Percentiles rank a stretch among this genome's conserved stretches.
These are phyloP conservation scores for Mrakia gelida DNA, from an alignment of 768 basidiomycete genomes.

Conservation along the genomic window DNA sequence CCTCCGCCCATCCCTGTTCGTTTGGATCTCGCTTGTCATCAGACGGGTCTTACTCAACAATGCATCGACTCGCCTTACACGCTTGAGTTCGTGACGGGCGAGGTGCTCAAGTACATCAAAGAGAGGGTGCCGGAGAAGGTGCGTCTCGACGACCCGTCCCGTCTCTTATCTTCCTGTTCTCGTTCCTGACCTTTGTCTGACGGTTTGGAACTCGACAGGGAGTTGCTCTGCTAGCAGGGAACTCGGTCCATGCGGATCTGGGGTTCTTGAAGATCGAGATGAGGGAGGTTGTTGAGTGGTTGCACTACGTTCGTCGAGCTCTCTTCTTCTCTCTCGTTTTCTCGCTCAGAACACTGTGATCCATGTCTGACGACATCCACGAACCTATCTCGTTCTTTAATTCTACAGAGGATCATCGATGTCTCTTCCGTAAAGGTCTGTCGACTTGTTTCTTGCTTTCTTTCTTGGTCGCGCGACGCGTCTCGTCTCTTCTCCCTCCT, in stretches of 20 bases:
- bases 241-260: slow-evolving; percentile 64
- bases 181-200: neutral
- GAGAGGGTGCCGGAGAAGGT: slow-evolving; percentile 64
- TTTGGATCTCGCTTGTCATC: neutral
- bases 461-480: neutral
- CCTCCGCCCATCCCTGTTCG: neutral
- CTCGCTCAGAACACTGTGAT: too few relatives aligned
- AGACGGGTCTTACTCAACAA: slow-evolving; percentile 75
- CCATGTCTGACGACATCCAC: too few relatives aligned
- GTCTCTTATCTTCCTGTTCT: neutral
- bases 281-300: slow-evolving; percentile 63
- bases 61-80: slow-evolving; percentile 69
- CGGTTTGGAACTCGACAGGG: slow-evolving; percentile 37
- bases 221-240: slow-evolving; percentile 53
- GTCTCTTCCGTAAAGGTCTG: slow-evolving; percentile 25
- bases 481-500: neutral
- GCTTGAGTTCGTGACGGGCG: slow-evolving; percentile 56
- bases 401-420: slow-evolving; percentile 44
- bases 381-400: too few relatives aligned
- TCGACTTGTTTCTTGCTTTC: neutral
- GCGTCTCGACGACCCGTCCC: neutral
- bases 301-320: slow-evolving; percentile 26
- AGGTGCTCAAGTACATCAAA: slow-evolving; percentile 72
- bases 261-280: slow-evolving; percentile 48
- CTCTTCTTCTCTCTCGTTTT: neutral